Conservation (phyloP, 2,329 filamentous ascomycete species). For the Beauveria sp. region DNA sequence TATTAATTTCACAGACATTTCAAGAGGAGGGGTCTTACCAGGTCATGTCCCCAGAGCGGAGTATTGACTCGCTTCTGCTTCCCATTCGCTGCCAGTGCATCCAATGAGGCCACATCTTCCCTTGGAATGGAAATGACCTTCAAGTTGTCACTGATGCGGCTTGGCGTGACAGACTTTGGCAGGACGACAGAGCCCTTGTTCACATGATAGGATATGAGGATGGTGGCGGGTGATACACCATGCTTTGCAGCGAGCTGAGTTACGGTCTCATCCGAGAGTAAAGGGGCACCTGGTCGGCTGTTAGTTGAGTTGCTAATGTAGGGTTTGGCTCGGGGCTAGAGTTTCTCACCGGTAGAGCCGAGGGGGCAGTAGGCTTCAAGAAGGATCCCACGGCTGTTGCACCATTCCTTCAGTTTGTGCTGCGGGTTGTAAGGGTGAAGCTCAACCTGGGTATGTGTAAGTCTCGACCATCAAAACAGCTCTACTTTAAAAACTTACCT, state of each 20-base stretch:
- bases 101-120: slow-evolving; percentile 13
- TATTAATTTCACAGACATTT: neutral
- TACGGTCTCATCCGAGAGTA: slow-evolving; percentile 39
- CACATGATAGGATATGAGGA: slow-evolving; percentile 18
- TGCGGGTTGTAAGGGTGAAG: slow-evolving; percentile 31
- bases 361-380: slow-evolving; percentile 30
- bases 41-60: neutral
- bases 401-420: slow-evolving; percentile 27
- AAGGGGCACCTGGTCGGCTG: slow-evolving; percentile 5
- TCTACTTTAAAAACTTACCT: slow-evolving; percentile 63
- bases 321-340: neutral
- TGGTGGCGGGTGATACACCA: slow-evolving; percentile 15
- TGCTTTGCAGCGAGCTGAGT: slow-evolving; percentile 45
- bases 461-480: slow-evolving; percentile 54
- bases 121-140: slow-evolving; percentile 13
- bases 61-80: slow-evolving; percentile 6
- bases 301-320: neutral
- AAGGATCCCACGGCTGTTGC: slow-evolving; percentile 25
- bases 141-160: slow-evolving; percentile 16
- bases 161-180: slow-evolving; percentile 17
- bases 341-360: slow-evolving; percentile 2
- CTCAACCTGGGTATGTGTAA: slow-evolving; percentile 55
- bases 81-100: slow-evolving; percentile 7
- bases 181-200: slow-evolving; percentile 16
- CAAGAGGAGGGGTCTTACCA: neutral